A percentile compares a stretch with the other conserved stretches of the same genome.
Conservation (phyloP, 176 grass and related monocot genomes). For the Musa schizocarpa region DNA sequence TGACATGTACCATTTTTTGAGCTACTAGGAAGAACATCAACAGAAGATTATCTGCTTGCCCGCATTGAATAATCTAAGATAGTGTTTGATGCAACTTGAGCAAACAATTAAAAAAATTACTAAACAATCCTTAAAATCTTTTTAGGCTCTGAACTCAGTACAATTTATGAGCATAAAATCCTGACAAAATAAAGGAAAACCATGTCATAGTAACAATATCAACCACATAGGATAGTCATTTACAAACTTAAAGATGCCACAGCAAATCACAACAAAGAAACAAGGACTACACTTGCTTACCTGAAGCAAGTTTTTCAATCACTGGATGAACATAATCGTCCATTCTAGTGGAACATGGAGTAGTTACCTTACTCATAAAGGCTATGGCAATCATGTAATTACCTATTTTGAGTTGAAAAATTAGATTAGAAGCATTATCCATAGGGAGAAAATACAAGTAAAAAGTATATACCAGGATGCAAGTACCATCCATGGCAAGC, state of each 20-base stretch:
- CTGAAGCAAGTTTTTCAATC: constrained; percentile 34
- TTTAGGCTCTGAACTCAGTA: too few relatives aligned
- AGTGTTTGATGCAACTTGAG: too few relatives aligned
- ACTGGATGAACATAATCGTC: constrained; percentile 48
- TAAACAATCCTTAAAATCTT: too few relatives aligned
- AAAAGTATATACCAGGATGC: not conserved
- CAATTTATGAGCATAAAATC: too few relatives aligned
- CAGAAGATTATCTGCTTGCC: too few relatives aligned
- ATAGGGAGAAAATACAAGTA: not conserved
- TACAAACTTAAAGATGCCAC: too few relatives aligned
- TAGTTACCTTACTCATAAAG: constrained; percentile 36
- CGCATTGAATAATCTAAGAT: too few relatives aligned
- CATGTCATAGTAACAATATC: not conserved
- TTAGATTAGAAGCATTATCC: not conserved
- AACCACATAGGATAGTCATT: not conserved
- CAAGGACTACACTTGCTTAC: constrained; percentile 20
- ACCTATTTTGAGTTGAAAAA: constrained; percentile 23
- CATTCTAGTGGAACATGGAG: constrained; percentile 35
- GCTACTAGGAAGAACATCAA: too few relatives aligned
- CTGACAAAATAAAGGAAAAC: too few relatives aligned
- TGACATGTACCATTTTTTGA: too few relatives aligned
- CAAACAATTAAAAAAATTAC: too few relatives aligned
- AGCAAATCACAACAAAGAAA: not conserved
- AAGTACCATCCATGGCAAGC: not conserved
- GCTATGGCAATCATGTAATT: constrained; percentile 73